A percentile compares a stretch with the other conserved stretches of the same genome.
Conservation (phyloP, 805 yeast species). For the Teunomyces funiuensis region DNA sequence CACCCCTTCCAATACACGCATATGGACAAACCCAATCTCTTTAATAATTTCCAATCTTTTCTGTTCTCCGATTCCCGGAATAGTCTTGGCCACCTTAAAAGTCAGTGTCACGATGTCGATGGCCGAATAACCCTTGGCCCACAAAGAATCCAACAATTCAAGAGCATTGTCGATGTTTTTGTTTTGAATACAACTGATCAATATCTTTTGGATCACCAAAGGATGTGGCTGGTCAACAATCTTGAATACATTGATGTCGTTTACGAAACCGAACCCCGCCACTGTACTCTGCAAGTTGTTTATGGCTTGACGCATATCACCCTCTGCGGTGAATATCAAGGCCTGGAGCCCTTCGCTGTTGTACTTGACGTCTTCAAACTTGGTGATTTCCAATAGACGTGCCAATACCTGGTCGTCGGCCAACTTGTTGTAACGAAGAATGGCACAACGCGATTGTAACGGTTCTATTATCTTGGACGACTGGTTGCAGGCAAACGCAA, state of each 20-base stretch:
- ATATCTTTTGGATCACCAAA: constrained; percentile 64
- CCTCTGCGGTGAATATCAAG: constrained; percentile 91
- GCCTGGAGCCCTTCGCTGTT: constrained; percentile 93
- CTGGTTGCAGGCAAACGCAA: constrained; percentile 98
- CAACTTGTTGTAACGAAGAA: constrained; percentile 77
- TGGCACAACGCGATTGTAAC: constrained; percentile 93
- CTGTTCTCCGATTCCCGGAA: constrained; percentile 67
- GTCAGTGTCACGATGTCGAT: constrained; percentile 90
- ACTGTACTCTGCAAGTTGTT: constrained; percentile 92
- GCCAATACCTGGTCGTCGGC: constrained; percentile 82
- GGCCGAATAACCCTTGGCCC: constrained; percentile 91
- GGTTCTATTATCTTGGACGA: constrained; percentile 95
- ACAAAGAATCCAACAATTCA: constrained; percentile 61
- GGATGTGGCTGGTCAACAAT: constrained; percentile 98
- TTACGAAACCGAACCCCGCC: constrained; percentile 91
- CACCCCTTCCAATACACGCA: constrained; percentile 93
- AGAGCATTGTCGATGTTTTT: constrained; percentile 63
- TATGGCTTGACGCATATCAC: constrained; percentile 98
- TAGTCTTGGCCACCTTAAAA: constrained; percentile 80
- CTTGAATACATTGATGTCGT: constrained; percentile 87
- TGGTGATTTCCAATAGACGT: constrained; percentile 68
- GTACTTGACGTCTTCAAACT: constrained; percentile 69
- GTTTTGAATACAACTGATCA: constrained; percentile 43
- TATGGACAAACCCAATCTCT: constrained; percentile 87
- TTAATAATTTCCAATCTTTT: constrained; percentile 73